Evolutionary conservation across 2,329 filamentous ascomycete genomes (phyloP).

Genomic region (Aspergillus arachidicola): DNA sequence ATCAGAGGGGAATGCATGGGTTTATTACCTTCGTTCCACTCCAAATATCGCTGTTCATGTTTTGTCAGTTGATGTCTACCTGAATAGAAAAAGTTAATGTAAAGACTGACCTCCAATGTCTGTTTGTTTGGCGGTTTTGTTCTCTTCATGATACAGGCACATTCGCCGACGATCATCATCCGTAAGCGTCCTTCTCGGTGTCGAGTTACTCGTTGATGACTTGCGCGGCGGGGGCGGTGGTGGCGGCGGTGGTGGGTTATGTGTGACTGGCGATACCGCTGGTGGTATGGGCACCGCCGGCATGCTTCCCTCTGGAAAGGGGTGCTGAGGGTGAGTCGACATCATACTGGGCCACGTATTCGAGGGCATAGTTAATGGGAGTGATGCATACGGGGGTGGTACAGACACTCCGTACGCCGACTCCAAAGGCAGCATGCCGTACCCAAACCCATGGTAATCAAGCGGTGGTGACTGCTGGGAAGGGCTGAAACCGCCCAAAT

Average conservation of each 20-base stretch:
- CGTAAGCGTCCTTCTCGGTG: conserved; percentile 83
- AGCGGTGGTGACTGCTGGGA: conserved; percentile 70
- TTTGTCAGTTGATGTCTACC: conserved; percentile 20
- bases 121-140: conserved; percentile 89
- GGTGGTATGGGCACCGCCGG: conserved; percentile 58
- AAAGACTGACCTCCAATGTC: conserved; percentile 78
- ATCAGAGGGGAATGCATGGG: conserved; percentile 4
- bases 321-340: conserved; percentile 65
- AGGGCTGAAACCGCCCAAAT: conserved; percentile 47
- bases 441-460: conserved; percentile 68
- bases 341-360: conserved; percentile 79
- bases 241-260: background rate
- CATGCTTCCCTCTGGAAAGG: conserved; percentile 58
- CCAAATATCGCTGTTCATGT: conserved; percentile 73
- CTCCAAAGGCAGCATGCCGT: conserved; percentile 64
- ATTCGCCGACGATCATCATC: conserved; percentile 88
- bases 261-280: conserved; percentile 55
- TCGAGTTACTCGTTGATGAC: conserved; percentile 53
- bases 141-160: conserved; percentile 90
- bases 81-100: conserved; percentile 1
- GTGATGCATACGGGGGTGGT: conserved; percentile 58
- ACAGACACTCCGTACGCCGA: conserved; percentile 57
- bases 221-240: conserved; percentile 34
- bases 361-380: conserved; percentile 72
- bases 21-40: conserved; percentile 86